Evolutionary conservation across 2,329 filamentous ascomycete species (phyloP), one percentile per base, ranked within the genome.

Genomic region (Ceratocystiopsis minuta): DNA sequence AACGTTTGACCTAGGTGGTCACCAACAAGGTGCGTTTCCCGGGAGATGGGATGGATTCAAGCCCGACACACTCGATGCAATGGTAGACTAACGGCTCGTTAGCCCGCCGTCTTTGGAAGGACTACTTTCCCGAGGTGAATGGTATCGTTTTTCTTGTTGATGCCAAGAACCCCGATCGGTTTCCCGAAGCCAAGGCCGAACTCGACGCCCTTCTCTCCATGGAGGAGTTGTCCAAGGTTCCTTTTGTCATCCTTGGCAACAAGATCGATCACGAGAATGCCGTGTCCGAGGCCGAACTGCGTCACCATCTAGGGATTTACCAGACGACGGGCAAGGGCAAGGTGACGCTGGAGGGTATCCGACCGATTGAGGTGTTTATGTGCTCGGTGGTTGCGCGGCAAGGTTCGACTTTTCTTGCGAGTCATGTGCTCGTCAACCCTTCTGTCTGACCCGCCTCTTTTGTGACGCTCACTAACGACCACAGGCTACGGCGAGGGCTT

Each of bases 191-290:
- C 57, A 96, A 96, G 70, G 88, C 82, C 54, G 90, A 98, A 68
- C 81, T 98, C 48, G 90, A 98, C 57, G 86, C 83, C 42, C 80
- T 96, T 41, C 73, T 98, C 52, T 78, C 83, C 48, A 95, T 98
- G 88, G 90, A 98, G 66, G 88, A 96, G 59, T 75, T 98, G 34
- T 68, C 76, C 59, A 95, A 93, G 70, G 90, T 94, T 10, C 90
- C 90, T 42, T 96, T 96, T 62, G 75, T 96, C 47, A 77, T 98
- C 53, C 75, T 98, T 49, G 90, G 90, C 54, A 98, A 98, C 77
- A 98, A 98, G 77, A 98, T 98, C 61, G 90, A 98, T 62, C 87
- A 96, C 67, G 87, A 87, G 42, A 82, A 92, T 53, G 90, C 90
- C 48, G 79, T 96, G 42, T 88, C 81, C 50, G 90, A 98, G 71